Evolutionary conservation across 2,329 filamentous ascomycete genomes (phyloP).

Genomic region (Trichoderma harzianum): DNA sequence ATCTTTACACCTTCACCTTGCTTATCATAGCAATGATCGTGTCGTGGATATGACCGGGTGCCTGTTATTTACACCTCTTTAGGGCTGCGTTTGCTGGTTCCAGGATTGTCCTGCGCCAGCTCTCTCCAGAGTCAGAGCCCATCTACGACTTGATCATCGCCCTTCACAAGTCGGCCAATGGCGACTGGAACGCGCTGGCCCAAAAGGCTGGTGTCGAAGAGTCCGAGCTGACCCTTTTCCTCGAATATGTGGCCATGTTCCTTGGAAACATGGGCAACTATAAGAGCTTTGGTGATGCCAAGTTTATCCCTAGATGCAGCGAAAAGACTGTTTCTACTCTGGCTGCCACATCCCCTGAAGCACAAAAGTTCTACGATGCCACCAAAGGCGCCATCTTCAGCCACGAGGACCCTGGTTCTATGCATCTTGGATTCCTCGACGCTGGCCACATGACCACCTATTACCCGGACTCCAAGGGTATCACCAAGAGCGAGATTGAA

Average conservation of each 20-base stretch:
- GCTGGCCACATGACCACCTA: constrained; percentile 77
- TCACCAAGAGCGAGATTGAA: constrained; percentile 72
- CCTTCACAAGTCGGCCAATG: constrained; percentile 62
- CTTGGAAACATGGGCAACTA: constrained; percentile 81
- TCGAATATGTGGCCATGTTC: constrained; percentile 76
- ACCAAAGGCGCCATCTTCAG: constrained; percentile 72
- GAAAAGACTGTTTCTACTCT: constrained; percentile 63
- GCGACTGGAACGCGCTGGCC: constrained; percentile 68
- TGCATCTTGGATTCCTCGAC: constrained; percentile 74
- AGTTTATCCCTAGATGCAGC: constrained; percentile 72
- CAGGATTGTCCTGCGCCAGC: constrained; percentile 74
- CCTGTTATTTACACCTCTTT: constrained; percentile 11
- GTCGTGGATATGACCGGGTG: not conserved
- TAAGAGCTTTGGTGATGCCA: constrained; percentile 82
- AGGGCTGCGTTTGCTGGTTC: constrained; percentile 76
- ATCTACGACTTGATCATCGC: constrained; percentile 80
- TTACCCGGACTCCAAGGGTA: constrained; percentile 71
- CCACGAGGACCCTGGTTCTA: constrained; percentile 57
- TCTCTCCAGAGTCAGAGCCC: constrained; percentile 75
- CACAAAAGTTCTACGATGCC: constrained; percentile 61
- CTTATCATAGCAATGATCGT: not conserved
- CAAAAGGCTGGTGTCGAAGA: constrained; percentile 61
- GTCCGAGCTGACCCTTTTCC: constrained; percentile 63
- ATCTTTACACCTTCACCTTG: not conserved
- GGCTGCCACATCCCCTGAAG: constrained; percentile 57